Conservation (phyloP, 352 stramenopile species). For the Globisporangium spinosum region DNA sequence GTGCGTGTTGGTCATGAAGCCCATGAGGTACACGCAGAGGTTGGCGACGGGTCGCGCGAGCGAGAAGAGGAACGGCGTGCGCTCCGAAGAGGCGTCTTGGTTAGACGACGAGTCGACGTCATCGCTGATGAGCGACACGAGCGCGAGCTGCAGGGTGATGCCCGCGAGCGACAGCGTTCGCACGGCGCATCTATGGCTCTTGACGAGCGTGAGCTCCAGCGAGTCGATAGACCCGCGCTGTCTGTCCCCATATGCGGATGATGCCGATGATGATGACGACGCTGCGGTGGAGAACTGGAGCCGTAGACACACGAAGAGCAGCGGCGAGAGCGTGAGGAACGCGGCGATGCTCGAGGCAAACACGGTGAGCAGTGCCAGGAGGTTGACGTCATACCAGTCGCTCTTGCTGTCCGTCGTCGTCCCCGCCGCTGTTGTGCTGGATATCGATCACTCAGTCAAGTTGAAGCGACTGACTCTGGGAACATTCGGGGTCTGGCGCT, state of each 20-base stretch:
- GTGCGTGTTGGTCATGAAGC: slow-evolving; percentile 74
- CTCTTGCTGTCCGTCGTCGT: neutral
- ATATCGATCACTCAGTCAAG: neutral
- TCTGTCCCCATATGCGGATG: slow-evolving; percentile 3
- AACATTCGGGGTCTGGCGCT: neutral
- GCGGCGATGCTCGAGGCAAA: slow-evolving; percentile 32
- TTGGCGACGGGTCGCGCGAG: slow-evolving; percentile 44
- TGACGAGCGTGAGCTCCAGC: slow-evolving; percentile 54
- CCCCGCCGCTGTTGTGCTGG: neutral
- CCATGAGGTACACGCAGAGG: slow-evolving; percentile 43
- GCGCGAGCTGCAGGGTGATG: slow-evolving; percentile 37
- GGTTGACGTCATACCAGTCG: slow-evolving; percentile 51
- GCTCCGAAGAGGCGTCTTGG: neutral
- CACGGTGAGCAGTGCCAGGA: slow-evolving; percentile 32
- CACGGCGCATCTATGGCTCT: slow-evolving; percentile 45
- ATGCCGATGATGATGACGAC: neutral
- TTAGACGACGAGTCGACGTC: slow-evolving; percentile 11
- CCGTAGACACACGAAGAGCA: slow-evolving; percentile 29
- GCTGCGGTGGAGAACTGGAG: slow-evolving; percentile 19
- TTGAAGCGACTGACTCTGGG: neutral
- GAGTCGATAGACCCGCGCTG: slow-evolving; percentile 29
- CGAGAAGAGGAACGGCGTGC: slow-evolving; percentile 39
- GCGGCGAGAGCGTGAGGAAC: slow-evolving; percentile 37
- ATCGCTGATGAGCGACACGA: slow-evolving; percentile 28
- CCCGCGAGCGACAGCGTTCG: slow-evolving; percentile 41